phyloP scores from a whole-genome alignment of 1,139 yeast species.

The Blastobotrys malaysiensis region DNA sequence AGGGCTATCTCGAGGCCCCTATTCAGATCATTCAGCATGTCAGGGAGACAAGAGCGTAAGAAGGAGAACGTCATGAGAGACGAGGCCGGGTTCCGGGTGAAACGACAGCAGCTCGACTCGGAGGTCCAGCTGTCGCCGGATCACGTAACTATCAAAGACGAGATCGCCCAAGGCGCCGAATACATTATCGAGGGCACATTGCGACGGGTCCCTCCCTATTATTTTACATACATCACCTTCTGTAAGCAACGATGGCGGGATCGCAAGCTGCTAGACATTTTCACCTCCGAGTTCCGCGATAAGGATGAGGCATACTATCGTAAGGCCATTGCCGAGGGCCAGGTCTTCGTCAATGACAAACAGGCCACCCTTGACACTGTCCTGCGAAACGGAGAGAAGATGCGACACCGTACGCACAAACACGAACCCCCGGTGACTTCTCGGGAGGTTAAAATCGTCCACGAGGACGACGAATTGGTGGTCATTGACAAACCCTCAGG shows the following conservation, averaged over 20 bases:
- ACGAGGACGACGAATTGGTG: conserved; percentile 70
- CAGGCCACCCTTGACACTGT: conserved; percentile 61
- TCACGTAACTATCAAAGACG: conserved; percentile 29
- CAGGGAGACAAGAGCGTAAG: not conserved
- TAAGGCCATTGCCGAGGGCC: conserved; percentile 62
- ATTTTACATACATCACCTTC: conserved; percentile 81
- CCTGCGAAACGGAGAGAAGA: conserved; percentile 77
- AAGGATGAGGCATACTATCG: conserved; percentile 62
- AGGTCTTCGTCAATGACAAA: conserved; percentile 63
- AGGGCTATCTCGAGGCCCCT: not conserved
- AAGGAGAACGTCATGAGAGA: conserved; percentile 16
- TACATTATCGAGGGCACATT: conserved; percentile 39
- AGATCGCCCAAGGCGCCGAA: conserved; percentile 34
- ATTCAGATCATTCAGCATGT: not conserved
- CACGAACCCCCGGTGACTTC: conserved; percentile 90
- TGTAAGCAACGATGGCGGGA: conserved; percentile 93
- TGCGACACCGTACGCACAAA: conserved; percentile 75
- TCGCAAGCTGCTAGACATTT: conserved; percentile 69
- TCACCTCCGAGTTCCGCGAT: conserved; percentile 79
- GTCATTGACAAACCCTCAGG: conserved; percentile 95
- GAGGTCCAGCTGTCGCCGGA: conserved; percentile 14
- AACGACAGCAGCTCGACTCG: conserved; percentile 24
- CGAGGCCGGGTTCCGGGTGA: conserved; percentile 26
- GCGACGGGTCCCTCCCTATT: conserved; percentile 78
- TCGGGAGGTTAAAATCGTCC: conserved; percentile 62